A percentile compares a stretch with the other conserved stretches of the same genome.
phyloP scores from a whole-genome alignment of 306 rosid genomes.

The Corylus americana region DNA sequence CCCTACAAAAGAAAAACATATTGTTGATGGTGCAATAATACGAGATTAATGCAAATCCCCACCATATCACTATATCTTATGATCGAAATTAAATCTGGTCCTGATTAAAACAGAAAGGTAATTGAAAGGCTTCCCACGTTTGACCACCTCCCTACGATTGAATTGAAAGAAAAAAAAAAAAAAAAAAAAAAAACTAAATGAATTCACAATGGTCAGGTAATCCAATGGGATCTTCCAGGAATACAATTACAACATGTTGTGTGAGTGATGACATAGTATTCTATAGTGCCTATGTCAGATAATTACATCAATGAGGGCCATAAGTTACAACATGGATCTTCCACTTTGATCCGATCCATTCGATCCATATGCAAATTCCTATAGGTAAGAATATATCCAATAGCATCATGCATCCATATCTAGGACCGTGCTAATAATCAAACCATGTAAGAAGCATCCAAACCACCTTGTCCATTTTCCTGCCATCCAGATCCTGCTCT shows the following conservation, averaged over 20 bases:
- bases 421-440: slow-evolving; percentile 29
- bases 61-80: too few species aligned
- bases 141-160: too few species aligned
- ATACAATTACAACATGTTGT: background rate
- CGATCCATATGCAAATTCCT: slow-evolving; percentile 1
- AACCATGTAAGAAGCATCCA: slow-evolving; percentile 65
- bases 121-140: too few species aligned
- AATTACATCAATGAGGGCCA: slow-evolving; percentile 38
- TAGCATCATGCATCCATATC: slow-evolving; percentile 10
- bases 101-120: too few species aligned
- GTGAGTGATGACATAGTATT: slow-evolving; percentile 9
- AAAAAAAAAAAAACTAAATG: background rate
- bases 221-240: slow-evolving; percentile 1
- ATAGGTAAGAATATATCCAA: slow-evolving; percentile 12
- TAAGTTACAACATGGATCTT: background rate
- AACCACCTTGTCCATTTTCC: slow-evolving; percentile 54
- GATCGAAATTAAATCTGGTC: too few species aligned
- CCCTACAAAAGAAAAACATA: background rate
- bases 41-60: too few species aligned
- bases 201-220: background rate
- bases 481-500: slow-evolving; percentile 76
- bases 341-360: background rate
- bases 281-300: slow-evolving; percentile 42
- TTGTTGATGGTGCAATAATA: background rate
- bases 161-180: too few species aligned